Base-by-base conservation (phyloP, 306 rosid genomes). In the Corylus americana region DNA sequence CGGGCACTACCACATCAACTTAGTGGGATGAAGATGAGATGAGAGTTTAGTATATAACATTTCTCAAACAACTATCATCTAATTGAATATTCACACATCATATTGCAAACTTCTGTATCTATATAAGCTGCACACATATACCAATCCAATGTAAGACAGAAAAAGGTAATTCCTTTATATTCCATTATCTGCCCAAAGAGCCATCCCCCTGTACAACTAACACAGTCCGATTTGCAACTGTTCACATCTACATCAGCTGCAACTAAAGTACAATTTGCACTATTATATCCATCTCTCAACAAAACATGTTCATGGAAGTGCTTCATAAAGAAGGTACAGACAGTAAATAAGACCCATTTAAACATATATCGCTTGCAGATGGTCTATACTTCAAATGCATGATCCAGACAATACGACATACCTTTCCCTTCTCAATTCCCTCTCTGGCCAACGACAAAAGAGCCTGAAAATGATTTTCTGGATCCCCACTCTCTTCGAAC, bases 351-450 rank as follows among this genome's bases (percentile, higher is more conserved):
- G 49, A 37, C 16, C 17, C 4, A 39, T 4, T 39, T 17, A 13
- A 66, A 37, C 48, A 66, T 37, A 37, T 18, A 16, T 39, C 9
- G 3, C 18, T 25, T 67, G 70, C 72, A 39, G 12, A 67, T 3
- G 29, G 16, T 17, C 72, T 37, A 67, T 37, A 9, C 50, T 9
- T 18, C 17, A 8, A 39, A 18, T 17, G 20, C 25, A 27, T 39
- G 8, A 67, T 42, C 58, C 71, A 64, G 48, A 35, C 8, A 13
- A 80, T 0, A 63, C 37, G 31, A 20, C 77, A 80, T 76, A 95
- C 98, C 96, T 95, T 92, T 69, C 98, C 98, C 74, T 95, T 95
- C 79, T 88, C 90, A 78, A 95, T 92, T 69, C 98, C 98, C 87
- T 95, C 97, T 84, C 84, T 87, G 55, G 97, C 93, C 83, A 95